These are phyloP conservation scores for Verticillium klebahnii DNA, from an alignment of 2,329 filamentous ascomycete genomes.

Conservation along the genomic window DNA sequence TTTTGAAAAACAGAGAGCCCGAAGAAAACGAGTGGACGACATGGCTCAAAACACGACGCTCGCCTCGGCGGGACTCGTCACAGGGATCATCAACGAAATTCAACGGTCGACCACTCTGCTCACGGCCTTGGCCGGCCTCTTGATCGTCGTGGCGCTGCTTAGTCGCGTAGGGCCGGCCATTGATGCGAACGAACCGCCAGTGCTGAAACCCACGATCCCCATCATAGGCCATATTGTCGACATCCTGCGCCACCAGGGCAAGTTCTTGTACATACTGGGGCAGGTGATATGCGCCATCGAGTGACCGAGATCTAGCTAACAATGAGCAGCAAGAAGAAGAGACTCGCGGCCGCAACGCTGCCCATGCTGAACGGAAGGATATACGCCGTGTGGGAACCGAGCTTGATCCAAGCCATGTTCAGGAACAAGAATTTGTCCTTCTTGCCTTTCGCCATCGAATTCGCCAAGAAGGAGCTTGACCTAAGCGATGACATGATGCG, in stretches of 20 bases:
- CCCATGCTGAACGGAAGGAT: constrained; percentile 36
- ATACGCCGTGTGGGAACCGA: constrained; percentile 39
- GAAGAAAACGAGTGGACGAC: background rate
- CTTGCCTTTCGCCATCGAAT: constrained; percentile 33
- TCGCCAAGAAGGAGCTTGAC: constrained; percentile 29
- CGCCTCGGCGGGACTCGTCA: background rate
- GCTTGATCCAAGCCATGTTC: constrained; percentile 34
- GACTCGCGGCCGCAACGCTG: constrained; percentile 34
- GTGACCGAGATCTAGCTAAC: background rate
- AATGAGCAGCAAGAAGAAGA: constrained; percentile 15
- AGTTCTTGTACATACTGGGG: background rate
- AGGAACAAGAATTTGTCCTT: constrained; percentile 39
- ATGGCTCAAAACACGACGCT: background rate
- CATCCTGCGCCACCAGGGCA: constrained; percentile 28
- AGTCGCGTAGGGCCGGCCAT: constrained; percentile 1
- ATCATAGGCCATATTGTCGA: constrained; percentile 41
- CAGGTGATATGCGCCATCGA: background rate
- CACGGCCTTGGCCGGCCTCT: background rate
- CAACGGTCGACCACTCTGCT: background rate
- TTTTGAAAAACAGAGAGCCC: background rate
- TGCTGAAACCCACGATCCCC: constrained; percentile 34
- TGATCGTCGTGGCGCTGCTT: background rate
- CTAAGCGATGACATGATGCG: constrained; percentile 20
- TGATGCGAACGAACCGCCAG: constrained; percentile 35
- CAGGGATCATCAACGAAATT: background rate